Base-by-base conservation (phyloP, 2,329 filamentous ascomycete genomes). In the Monilinia fructigena region DNA sequence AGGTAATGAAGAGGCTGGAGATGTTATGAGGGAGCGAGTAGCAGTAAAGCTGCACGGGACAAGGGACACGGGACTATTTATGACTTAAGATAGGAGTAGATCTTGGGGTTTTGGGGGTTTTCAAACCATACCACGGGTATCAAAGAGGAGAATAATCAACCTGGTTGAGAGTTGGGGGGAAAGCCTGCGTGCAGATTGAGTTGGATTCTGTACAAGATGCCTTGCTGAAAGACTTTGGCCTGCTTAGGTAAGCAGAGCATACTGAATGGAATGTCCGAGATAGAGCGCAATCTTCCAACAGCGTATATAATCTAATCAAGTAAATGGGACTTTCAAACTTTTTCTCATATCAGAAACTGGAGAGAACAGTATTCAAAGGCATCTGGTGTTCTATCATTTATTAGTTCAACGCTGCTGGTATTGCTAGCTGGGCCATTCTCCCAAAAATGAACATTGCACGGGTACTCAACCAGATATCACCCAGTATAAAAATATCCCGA, bases 211-310 rank as follows among this genome's bases (percentile, higher is more conserved):
- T 14, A 40, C 38, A 40, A 40, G 38, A 40, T 40, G 4, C 14
- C 38, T 40, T 40, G 38, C 38, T 40, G 18, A 31, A 47, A 59
- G 55, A 35, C 56, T 59, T 59, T 35, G 42, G 42, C 1, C 20
- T 59, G 56, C 56, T 59, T 59, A 59, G 42, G 42, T 59, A 59
- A 59, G 42, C 42, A n/a, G 45, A 47, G 18, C 45, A 47, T 10
- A 5, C 10, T 40, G 38, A 40, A 47, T 18, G 18, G 18, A 47
- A 47, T 20, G 18, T 47, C 18, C 16, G 7, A 47, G 20, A 47
- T n/a, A 47, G 20, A 47, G 45, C 20, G 6, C 45, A 47, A 47
- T 18, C 16, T 47, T 47, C 16, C 3, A 47, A 18, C 38, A 40
- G 8, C 38, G 38, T 40, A 7, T 42, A 14, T 16, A 42, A 42